Percentiles rank a stretch among this genome's conserved stretches.
phyloP scores from a whole-genome alignment of 352 stramenopile species.

The Globisporangium splendens region DNA sequence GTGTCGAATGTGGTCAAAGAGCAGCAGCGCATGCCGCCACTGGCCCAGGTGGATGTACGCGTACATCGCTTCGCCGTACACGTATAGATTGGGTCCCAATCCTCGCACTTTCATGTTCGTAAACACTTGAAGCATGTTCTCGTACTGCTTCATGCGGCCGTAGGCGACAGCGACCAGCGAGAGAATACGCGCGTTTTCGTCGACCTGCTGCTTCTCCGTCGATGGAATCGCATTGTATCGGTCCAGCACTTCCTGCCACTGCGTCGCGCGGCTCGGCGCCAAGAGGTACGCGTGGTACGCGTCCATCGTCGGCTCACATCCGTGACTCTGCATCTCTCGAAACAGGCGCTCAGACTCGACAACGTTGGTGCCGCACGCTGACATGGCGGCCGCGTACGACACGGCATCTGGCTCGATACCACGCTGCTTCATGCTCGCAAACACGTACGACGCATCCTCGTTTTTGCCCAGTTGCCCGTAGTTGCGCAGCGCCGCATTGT shows the following conservation, averaged over 20 bases:
- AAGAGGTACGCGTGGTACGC: conserved; percentile 29
- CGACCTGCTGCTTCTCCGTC: conserved; percentile 19
- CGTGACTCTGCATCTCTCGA: conserved; percentile 26
- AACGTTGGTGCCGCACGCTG: conserved; percentile 40
- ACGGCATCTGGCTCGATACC: conserved; percentile 42
- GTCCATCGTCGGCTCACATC: conserved; percentile 16
- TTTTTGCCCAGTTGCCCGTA: conserved; percentile 39
- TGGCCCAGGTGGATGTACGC: conserved; percentile 62
- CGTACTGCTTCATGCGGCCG: conserved; percentile 30
- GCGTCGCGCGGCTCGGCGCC: conserved; percentile 15
- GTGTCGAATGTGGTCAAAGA: conserved; percentile 68
- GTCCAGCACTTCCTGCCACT: conserved; percentile 18
- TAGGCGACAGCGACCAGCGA: conserved; percentile 62
- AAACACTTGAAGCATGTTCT: conserved; percentile 65
- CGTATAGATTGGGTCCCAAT: conserved; percentile 58
- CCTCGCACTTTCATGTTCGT: conserved; percentile 71
- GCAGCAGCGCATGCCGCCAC: conserved; percentile 65
- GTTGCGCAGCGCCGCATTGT: conserved; percentile 66
- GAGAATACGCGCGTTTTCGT: conserved; percentile 53
- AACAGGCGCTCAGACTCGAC: conserved; percentile 44
- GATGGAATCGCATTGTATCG: conserved; percentile 14
- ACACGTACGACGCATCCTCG: conserved; percentile 32
- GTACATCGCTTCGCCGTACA: conserved; percentile 68
- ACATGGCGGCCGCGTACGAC: conserved; percentile 54
- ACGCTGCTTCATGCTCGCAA: conserved; percentile 36